Evolutionary conservation across 371 early-diverging fungal species (phyloP), one percentile per base, ranked within the genome.

Genomic region (Fennellomyces sp.): DNA sequence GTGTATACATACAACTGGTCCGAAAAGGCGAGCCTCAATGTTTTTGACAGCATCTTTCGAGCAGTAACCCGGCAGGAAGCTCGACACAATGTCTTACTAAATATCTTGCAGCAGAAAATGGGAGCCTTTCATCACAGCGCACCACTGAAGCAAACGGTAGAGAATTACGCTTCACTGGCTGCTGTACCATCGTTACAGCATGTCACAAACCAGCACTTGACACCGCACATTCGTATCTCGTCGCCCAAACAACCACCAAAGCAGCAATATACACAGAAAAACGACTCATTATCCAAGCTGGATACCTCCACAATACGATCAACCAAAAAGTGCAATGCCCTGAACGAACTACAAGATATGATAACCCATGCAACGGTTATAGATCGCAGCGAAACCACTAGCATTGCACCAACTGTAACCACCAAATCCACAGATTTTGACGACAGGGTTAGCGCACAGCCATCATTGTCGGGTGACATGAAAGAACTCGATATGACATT

Each of bases 1-100:
- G 75, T 83, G 0, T 89, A 84, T 52, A 87, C 91, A 0, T 91
- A 91, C 66, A 94, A 92, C 61, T 88, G 90, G 87, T 72, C 83
- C 1, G 81, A 85, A 41, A 49, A 69, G 0, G 58, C 80, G n/a
- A 78, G 77, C 27, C 83, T 86, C 5, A 78, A 78, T 21, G 52
- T 91, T 15, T 88, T 90, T 61, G 68, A 78, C 2, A 75, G 75
- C 7, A 58, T 77, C 6, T 56, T 56, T 25, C 70, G 63, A 10
- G 47, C 67, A 23, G 64, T 68, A 0, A 52, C 47, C n/a, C 79
- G 86, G 65, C 86, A 88, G 57, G 73, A 73, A 61, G 70, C 81
- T 28, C 81, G 90, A 1, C 80, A 70, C 60, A 60, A 71, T 47
- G 61, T 88, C 0, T 68, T 90, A 12, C 70, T 74, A 56, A 86